A percentile compares a stretch with the other conserved stretches of the same genome.
phyloP scores from a whole-genome alignment of 2,329 filamentous ascomycete genomes.

The Acarospora socialis region DNA sequence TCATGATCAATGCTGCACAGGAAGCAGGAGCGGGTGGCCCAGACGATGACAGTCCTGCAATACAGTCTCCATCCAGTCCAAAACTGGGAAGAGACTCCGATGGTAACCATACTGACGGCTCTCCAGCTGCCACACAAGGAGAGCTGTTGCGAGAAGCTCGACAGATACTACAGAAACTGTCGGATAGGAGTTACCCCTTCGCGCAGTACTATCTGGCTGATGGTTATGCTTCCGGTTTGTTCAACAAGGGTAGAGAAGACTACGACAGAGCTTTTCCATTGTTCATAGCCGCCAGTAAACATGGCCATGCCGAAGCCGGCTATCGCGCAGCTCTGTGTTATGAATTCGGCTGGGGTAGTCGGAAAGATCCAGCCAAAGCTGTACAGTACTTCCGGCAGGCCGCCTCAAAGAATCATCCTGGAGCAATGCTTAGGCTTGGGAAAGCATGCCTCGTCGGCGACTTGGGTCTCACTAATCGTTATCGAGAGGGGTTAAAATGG shows the following conservation, averaged over 20 bases:
- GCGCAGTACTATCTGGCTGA: conserved; percentile 96
- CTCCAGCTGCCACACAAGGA: conserved; percentile 39
- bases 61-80: conserved; percentile 12
- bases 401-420: conserved; percentile 86
- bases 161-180: conserved; percentile 70
- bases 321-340: conserved; percentile 91
- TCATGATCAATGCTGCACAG: conserved; percentile 78
- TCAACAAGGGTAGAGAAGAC: conserved; percentile 88
- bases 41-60: conserved; percentile 16
- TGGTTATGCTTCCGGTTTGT: conserved; percentile 84
- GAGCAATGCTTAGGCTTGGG: conserved; percentile 83
- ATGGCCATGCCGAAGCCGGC: conserved; percentile 89
- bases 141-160: conserved; percentile 76
- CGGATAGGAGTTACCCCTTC: conserved; percentile 84
- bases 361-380: conserved; percentile 78
- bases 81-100: conserved; percentile 18
- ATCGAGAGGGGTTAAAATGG: conserved; percentile 91
- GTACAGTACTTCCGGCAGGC: conserved; percentile 85
- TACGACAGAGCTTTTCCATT: conserved; percentile 83
- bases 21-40: conserved; percentile 49
- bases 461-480: conserved; percentile 67
- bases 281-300: conserved; percentile 86
- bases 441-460: conserved; percentile 83
- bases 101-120: conserved; percentile 26
- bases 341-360: conserved; percentile 94